Conservation (phyloP, 257 asterid genomes). For the Apocynum venetum region DNA sequence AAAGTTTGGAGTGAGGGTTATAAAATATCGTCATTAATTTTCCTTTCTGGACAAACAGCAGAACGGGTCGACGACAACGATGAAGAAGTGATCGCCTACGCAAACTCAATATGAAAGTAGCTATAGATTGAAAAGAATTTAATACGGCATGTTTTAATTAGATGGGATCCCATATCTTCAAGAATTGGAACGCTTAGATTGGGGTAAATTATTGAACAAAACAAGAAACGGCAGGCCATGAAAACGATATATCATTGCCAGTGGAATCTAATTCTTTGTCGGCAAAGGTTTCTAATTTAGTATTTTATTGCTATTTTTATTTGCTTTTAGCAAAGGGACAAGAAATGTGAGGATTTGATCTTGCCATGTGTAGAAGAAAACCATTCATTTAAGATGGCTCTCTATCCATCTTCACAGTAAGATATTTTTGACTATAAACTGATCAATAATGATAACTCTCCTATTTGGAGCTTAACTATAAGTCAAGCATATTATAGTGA, state of each 20-base stretch:
- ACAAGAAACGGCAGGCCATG: not conserved
- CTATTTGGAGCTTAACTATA: too few relatives aligned
- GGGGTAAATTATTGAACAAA: not conserved
- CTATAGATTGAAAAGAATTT: not conserved
- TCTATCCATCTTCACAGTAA: not conserved
- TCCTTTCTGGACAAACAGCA: not conserved
- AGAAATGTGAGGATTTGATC: not conserved
- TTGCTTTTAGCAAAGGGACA: not conserved
- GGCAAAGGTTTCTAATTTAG: not conserved
- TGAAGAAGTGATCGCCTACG: too few relatives aligned
- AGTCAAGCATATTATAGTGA: too few relatives aligned
- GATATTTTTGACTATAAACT: too few relatives aligned
- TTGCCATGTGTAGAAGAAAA: not conserved
- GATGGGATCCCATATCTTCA: not conserved
- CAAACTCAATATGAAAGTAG: too few relatives aligned
- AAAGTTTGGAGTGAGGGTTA: too few relatives aligned
- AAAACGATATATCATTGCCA: not conserved
- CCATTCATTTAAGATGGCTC: not conserved
- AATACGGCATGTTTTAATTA: not conserved
- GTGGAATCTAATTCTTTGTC: slow-evolving; percentile 4
- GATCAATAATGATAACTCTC: too few relatives aligned
- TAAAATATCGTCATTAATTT: not conserved
- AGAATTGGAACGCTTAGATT: not conserved
- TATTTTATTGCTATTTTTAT: too few relatives aligned
- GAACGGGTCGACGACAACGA: too few relatives aligned